Evolutionary conservation across 2,329 filamentous ascomycete species (phyloP).

Genomic region (Fusarium sambucinum): DNA sequence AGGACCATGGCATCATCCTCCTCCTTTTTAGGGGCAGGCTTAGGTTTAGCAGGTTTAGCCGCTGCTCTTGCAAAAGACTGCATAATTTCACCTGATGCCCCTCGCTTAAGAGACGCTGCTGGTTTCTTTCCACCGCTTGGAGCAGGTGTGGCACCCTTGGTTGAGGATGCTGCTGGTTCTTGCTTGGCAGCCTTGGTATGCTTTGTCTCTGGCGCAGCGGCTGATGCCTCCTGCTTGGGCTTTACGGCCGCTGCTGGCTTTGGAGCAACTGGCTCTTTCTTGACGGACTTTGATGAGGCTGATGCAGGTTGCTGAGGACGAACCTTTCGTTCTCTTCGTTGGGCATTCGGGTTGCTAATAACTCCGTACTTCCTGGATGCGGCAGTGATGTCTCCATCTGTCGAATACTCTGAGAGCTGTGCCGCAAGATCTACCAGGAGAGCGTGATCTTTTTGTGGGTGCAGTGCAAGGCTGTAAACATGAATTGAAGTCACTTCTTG

Average conservation of each 20-base stretch:
- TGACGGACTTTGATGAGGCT: slow-evolving; percentile 43
- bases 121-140: slow-evolving; percentile 52
- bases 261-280: slow-evolving; percentile 31
- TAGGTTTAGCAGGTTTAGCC: slow-evolving; percentile 61
- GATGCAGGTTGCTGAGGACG: slow-evolving; percentile 45
- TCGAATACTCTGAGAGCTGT: slow-evolving; percentile 68
- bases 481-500: slow-evolving; percentile 82
- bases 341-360: slow-evolving; percentile 79
- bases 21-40: slow-evolving; percentile 54
- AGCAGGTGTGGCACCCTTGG: slow-evolving; percentile 45
- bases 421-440: slow-evolving; percentile 76
- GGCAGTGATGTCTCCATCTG: slow-evolving; percentile 69
- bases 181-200: slow-evolving; percentile 46
- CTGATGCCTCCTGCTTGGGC: slow-evolving; percentile 35
- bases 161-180: slow-evolving; percentile 46
- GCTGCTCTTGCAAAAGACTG: slow-evolving; percentile 79
- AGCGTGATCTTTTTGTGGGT: slow-evolving; percentile 76
- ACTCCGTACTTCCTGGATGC: slow-evolving; percentile 75
- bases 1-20: slow-evolving; percentile 51
- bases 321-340: slow-evolving; percentile 60
- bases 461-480: slow-evolving; percentile 84
- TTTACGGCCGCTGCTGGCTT: slow-evolving; percentile 43
- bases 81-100: slow-evolving; percentile 74
- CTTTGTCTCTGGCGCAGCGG: slow-evolving; percentile 11
- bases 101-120: slow-evolving; percentile 64